A percentile compares a stretch with the other conserved stretches of the same genome.
Conservation (phyloP, 257 asterid species). For the Penstemon newberryi region DNA sequence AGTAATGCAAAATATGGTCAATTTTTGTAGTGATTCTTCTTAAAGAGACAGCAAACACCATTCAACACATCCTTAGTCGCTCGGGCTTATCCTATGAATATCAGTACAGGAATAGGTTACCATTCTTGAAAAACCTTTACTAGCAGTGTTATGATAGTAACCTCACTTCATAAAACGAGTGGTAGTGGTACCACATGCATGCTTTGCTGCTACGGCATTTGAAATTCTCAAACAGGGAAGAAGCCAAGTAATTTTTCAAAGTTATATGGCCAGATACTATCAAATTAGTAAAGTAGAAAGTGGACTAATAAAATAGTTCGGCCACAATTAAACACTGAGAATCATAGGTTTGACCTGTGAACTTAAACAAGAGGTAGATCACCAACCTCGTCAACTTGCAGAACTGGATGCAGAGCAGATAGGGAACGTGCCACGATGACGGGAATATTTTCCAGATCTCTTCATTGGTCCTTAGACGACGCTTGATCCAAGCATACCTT, state of each 20-base stretch:
- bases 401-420: constrained; percentile 95
- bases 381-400: constrained; percentile 95
- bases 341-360: constrained; percentile 16
- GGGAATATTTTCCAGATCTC: constrained; percentile 97
- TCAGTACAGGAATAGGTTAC: constrained; percentile 1
- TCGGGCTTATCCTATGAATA: constrained; percentile 18
- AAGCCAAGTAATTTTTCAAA: constrained; percentile 13
- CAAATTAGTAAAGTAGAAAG: constrained; percentile 22
- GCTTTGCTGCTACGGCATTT: constrained; percentile 22
- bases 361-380: constrained; percentile 24
- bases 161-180: too few species aligned
- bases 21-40: constrained; percentile 11
- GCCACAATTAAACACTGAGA: constrained; percentile 19
- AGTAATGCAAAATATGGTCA: constrained; percentile 20
- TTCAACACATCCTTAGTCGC: not conserved
- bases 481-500: constrained; percentile 97
- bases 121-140: not conserved
- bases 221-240: constrained; percentile 11
- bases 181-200: constrained; percentile 6
- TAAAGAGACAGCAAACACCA: constrained; percentile 17
- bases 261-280: constrained; percentile 17
- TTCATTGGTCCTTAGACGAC: constrained; percentile 87
- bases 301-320: constrained; percentile 21
- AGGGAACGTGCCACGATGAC: constrained; percentile 86
- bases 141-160: not conserved